Evolutionary conservation across 164 flowering plant genomes (phyloP).

Genomic region (Santalum album): DNA sequence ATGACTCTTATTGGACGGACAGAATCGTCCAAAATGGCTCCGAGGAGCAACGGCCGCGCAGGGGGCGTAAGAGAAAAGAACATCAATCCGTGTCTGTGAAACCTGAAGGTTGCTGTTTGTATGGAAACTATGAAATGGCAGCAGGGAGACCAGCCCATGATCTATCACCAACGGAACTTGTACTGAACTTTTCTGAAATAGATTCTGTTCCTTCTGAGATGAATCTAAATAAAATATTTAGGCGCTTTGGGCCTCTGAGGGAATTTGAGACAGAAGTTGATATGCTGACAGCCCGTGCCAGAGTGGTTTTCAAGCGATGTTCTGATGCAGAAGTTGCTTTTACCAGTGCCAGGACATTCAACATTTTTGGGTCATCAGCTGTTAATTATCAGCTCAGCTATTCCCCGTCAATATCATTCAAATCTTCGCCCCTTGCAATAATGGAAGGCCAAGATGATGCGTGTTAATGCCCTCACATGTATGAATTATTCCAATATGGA

Average conservation of each 20-base stretch:
- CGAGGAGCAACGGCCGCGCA: neutral
- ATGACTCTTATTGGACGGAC: slow-evolving; percentile 4
- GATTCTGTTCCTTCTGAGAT: neutral
- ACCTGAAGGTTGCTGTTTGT: neutral
- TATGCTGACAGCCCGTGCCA: neutral
- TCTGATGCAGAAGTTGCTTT: slow-evolving; percentile 4
- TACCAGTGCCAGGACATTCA: neutral
- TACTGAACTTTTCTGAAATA: neutral
- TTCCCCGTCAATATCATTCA: neutral
- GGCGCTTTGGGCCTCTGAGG: slow-evolving; percentile 3
- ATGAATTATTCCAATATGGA: neutral
- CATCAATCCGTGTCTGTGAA: neutral
- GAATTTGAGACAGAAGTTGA: slow-evolving; percentile 1
- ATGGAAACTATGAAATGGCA: neutral
- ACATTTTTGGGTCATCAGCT: slow-evolving; percentile 1
- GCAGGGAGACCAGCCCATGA: neutral
- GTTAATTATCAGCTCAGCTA: slow-evolving; percentile 2
- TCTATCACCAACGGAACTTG: slow-evolving; percentile 1
- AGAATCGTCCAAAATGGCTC: neutral
- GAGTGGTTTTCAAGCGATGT: slow-evolving; percentile 1
- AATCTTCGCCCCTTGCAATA: slow-evolving; percentile 1
- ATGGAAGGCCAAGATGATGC: neutral
- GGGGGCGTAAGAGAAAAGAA: neutral
- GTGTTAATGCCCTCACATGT: neutral
- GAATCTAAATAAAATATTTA: neutral